These are phyloP conservation scores for Blastobotrys illinoisensis DNA, from an alignment of 1,139 yeast genomes.

Conservation along the genomic window DNA sequence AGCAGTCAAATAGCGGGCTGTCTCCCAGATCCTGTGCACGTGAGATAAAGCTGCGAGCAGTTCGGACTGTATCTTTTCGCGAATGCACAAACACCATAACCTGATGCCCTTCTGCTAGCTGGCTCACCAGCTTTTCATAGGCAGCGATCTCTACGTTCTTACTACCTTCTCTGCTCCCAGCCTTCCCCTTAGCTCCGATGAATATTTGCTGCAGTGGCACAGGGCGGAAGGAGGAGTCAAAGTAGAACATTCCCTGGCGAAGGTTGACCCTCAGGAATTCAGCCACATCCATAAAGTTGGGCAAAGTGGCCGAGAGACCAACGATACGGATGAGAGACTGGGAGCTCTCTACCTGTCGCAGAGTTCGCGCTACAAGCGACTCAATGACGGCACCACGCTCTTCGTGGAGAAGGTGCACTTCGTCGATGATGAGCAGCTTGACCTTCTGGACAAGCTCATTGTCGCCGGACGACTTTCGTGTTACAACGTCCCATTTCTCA, in stretches of 20 bases:
- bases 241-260: slow-evolving; percentile 85
- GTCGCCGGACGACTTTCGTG: slow-evolving; percentile 83
- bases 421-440: slow-evolving; percentile 83
- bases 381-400: slow-evolving; percentile 98
- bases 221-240: slow-evolving; percentile 90
- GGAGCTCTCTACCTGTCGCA: slow-evolving; percentile 88
- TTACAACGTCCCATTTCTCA: slow-evolving; percentile 98
- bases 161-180: slow-evolving; percentile 64
- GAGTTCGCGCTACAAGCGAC: slow-evolving; percentile 89
- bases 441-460: slow-evolving; percentile 82
- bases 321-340: slow-evolving; percentile 93
- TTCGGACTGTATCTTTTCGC: slow-evolving; percentile 82
- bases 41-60: slow-evolving; percentile 66
- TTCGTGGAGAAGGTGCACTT: slow-evolving; percentile 93
- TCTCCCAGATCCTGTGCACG: slow-evolving; percentile 61
- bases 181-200: slow-evolving; percentile 82
- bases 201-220: slow-evolving; percentile 88
- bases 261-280: slow-evolving; percentile 91
- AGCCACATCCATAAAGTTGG: slow-evolving; percentile 91
- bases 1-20: slow-evolving; percentile 53
- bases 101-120: slow-evolving; percentile 68
- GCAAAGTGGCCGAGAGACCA: slow-evolving; percentile 96
- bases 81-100: slow-evolving; percentile 98
- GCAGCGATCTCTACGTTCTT: slow-evolving; percentile 73
- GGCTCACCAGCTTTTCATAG: slow-evolving; percentile 68